Percentiles rank a stretch among this genome's conserved stretches.
Conservation (phyloP, 768 basidiomycete species). For the Mycena latifolia region DNA sequence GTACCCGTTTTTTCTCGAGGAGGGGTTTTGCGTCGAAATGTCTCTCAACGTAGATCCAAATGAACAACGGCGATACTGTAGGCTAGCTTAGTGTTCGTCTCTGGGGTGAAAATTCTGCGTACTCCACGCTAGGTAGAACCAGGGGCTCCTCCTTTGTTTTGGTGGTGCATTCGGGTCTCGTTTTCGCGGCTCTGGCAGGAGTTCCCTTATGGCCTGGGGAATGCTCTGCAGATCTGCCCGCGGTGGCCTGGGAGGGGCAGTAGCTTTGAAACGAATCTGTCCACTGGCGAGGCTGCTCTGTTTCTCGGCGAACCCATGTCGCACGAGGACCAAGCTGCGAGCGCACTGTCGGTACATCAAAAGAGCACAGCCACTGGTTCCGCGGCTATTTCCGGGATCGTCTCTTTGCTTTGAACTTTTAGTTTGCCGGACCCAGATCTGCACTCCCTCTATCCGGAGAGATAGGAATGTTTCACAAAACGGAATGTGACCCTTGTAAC, state of each 20-base stretch:
- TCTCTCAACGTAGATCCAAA: constrained; percentile 32
- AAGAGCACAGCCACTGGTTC: constrained; percentile 16
- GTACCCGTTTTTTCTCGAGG: constrained; percentile 33
- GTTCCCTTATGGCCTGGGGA: constrained; percentile 25
- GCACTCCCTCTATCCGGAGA: too few species aligned
- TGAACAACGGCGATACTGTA: constrained; percentile 30
- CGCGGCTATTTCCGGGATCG: background rate
- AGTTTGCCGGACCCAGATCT: too few species aligned
- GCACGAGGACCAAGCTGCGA: constrained; percentile 9
- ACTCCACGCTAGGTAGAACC: constrained; percentile 27
- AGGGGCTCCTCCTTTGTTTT: background rate
- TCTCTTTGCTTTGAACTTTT: background rate
- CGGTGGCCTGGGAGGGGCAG: constrained; percentile 23
- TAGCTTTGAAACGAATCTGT: constrained; percentile 33
- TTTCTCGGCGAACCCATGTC: constrained; percentile 11
- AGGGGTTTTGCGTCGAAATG: constrained; percentile 31
- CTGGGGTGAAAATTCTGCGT: background rate
- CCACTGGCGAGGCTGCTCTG: background rate
- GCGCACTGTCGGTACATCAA: constrained; percentile 16
- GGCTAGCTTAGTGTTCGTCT: background rate
- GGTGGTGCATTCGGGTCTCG: constrained; percentile 22
- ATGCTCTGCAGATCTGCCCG: constrained; percentile 34
- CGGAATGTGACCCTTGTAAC: too few species aligned
- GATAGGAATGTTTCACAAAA: too few species aligned
- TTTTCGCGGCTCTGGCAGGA: constrained; percentile 24